Conservation (phyloP, 2,329 filamentous ascomycete genomes). For the Fusarium nelsonii region DNA sequence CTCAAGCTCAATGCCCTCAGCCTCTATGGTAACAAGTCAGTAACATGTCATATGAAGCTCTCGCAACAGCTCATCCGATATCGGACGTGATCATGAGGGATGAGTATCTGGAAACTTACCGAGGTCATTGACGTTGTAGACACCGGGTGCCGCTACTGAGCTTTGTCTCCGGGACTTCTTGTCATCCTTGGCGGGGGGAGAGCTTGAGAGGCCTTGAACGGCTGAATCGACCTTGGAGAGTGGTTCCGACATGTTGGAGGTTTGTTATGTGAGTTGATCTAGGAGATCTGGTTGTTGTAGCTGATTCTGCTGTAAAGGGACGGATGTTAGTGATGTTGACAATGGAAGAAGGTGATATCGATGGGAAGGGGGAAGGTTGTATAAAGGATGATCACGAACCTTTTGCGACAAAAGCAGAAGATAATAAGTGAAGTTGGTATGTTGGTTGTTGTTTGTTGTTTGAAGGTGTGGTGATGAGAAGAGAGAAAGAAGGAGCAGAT, state of each 20-base stretch:
- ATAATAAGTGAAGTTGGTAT: constrained; percentile 39
- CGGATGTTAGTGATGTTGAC: constrained; percentile 24
- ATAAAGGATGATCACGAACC: constrained; percentile 24
- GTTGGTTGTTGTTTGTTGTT: constrained; percentile 38
- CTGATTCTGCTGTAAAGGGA: constrained; percentile 30
- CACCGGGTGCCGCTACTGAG: constrained; percentile 76
- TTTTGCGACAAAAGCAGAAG: constrained; percentile 46
- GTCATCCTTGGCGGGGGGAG: constrained; percentile 71
- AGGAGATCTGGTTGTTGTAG: constrained; percentile 36
- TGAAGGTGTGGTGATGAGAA: constrained; percentile 47
- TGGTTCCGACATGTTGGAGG: constrained; percentile 59
- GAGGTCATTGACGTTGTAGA: constrained; percentile 83
- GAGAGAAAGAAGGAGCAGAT: constrained; percentile 36
- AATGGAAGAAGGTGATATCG: constrained; percentile 4
- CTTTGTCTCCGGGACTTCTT: constrained; percentile 76
- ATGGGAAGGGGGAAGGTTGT: constrained; percentile 4
- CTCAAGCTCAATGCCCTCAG: constrained; percentile 76
- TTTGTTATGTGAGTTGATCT: constrained; percentile 42
- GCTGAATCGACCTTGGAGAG: constrained; percentile 93
- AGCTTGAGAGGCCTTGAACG: constrained; percentile 80
- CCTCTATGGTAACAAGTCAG: constrained; percentile 66
- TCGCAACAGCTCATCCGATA: constrained; percentile 9
- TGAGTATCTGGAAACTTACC: constrained; percentile 66
- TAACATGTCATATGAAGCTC: neutral
- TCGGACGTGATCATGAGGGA: constrained; percentile 21